Conservation (phyloP, 208 protist species). For the Crithidia bombi region DNA sequence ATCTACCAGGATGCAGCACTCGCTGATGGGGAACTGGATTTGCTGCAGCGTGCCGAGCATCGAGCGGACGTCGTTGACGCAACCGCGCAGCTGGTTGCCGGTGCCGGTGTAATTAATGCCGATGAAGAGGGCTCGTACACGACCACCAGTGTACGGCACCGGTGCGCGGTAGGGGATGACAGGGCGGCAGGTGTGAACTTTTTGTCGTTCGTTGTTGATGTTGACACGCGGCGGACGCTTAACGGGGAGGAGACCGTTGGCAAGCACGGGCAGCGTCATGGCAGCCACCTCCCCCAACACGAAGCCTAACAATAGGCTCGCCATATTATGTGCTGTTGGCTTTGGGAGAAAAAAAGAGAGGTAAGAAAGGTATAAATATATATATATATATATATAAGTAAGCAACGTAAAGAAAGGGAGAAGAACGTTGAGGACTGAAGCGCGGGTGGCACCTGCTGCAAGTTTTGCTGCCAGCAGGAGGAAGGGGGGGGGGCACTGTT, state of each 20-base stretch:
- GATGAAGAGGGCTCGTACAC: constrained; percentile 90
- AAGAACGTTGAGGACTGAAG: neutral
- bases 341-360: neutral
- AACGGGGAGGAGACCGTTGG: constrained; percentile 63
- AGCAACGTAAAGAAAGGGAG: neutral
- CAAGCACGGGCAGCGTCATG: constrained; percentile 37
- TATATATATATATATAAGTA: constrained; percentile 1
- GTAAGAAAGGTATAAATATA: no score
- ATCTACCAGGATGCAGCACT: constrained; percentile 89
- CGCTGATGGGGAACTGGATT: constrained; percentile 81
- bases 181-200: constrained; percentile 48
- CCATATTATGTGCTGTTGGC: constrained; percentile 9
- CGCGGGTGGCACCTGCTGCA: no score
- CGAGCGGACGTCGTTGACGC: constrained; percentile 85
- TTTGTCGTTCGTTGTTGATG: constrained; percentile 47
- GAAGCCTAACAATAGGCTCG: constrained; percentile 41
- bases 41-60: constrained; percentile 83
- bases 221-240: constrained; percentile 67
- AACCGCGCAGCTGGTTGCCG: constrained; percentile 66
- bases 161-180: constrained; percentile 79
- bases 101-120: constrained; percentile 92
- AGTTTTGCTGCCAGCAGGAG: no score
- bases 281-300: constrained; percentile 33
- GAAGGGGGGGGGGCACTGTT: no score
- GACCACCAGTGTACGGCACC: constrained; percentile 78